phyloP scores from a whole-genome alignment of 768 basidiomycete species.

The Phaeolepiota aurea region DNA sequence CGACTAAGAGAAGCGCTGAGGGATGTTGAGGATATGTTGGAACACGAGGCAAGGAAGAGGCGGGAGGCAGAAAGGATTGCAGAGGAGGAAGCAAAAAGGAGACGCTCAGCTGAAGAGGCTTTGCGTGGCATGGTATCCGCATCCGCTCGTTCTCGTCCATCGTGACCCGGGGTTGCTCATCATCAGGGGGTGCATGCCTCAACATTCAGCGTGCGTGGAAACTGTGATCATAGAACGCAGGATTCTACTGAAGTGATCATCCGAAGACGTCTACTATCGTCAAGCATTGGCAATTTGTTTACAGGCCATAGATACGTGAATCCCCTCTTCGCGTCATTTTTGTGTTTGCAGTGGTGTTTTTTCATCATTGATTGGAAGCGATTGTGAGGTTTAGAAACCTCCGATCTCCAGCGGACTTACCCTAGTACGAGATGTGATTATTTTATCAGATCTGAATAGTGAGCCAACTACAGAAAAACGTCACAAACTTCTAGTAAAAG shows the following conservation, averaged over 20 bases:
- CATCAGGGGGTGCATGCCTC: neutral
- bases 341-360: neutral
- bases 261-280: neutral
- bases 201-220: neutral
- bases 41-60: constrained; percentile 50
- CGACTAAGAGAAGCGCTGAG: constrained; percentile 46
- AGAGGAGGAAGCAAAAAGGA: constrained; percentile 37
- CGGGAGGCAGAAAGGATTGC: constrained; percentile 48
- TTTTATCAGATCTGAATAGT: too few species aligned
- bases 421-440: too few species aligned
- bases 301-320: neutral
- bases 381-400: neutral
- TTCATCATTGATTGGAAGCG: neutral
- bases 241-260: neutral
- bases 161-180: neutral
- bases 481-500: too few species aligned
- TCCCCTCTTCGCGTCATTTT: neutral
- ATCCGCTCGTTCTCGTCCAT: neutral
- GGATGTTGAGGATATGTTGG: constrained; percentile 47
- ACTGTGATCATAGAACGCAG: neutral
- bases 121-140: constrained; percentile 8
- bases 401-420: neutral
- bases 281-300: neutral
- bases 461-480: too few species aligned
- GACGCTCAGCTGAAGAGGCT: constrained; percentile 44